Base-by-base conservation (phyloP, 1,284 basidiomycete species). In the Ganoderma lingzhi region DNA sequence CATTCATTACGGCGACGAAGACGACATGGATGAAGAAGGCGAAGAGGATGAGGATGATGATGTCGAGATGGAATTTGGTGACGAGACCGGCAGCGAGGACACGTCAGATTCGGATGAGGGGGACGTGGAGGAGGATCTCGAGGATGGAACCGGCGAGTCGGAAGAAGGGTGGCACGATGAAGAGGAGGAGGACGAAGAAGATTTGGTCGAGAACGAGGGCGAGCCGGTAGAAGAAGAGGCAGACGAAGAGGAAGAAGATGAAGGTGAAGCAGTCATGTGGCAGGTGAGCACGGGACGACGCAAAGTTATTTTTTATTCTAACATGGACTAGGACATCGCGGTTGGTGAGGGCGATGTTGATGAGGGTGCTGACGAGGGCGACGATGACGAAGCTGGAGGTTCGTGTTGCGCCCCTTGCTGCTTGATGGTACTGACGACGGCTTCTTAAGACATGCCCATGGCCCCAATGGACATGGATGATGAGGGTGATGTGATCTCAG, bases 61-160 rank as follows among this genome's bases (percentile, higher is more conserved):
- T 68, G 92, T 94, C 37, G 95, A 96, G 67, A 95, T 96, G 87
- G 94, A 96, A 58, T 94, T 91, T 70, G 93, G 87, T 9, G 93
- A 95, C 58, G 92, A 93, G 70, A 93, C 91, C 0, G 92, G 90
- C 30, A 94, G 92, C 68, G 93, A 94, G 70, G 90, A 91, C 67
- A 93, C 92, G 6, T 93, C 92, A 2, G 82, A 88, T 73, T 86
- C 89, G 9, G 91, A 92, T 59, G 91, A 91, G 48, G 85, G 90
- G 14, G 89, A 85, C 12, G 91, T 90, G 37, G 87, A 88, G 67
- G 87, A 86, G 53, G 90, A 88, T 41, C 81, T 90, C 1, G 90
- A 88, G 37, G 86, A 87, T 61, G 87, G 85, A 51, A 87, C 86
- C 12, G 88, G 88, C 63, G 92, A 88, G 56, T 89, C 89, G 12